Evolutionary conservation across 495 filamentous ascomycete genomes (phyloP), one percentile per base, ranked within the genome.

Genomic region (Hypoxylon subgilvum): DNA sequence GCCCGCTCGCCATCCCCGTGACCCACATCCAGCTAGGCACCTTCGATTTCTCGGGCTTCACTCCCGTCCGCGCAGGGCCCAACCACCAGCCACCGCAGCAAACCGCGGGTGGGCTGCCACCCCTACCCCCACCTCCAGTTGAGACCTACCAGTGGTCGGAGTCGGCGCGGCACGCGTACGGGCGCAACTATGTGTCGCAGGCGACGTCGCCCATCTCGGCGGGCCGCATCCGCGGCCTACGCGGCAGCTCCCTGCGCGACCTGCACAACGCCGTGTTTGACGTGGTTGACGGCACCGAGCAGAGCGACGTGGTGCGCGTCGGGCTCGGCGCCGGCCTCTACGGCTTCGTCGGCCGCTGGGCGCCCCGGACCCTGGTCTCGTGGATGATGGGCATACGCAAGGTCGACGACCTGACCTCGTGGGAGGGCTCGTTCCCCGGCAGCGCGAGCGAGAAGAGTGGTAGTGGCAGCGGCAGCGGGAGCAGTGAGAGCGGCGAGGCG

Each of bases 251-350:
- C 3, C 74, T 92, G 25, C 77, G 89, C 17, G 86, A 88, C 47
- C 75, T 98, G 51, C 89, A 97, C 65, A 82, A 89, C 57, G 86
- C 89, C 6, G 85, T 98, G 14, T 91, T 96, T 68, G 95, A 97
- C 71, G 88, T 92, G 18, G 86, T 91, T 57, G 74, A 77, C 41
- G 76, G 76, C 6, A 75, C 68, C 1, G 69, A 71, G 45, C 74
- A 74, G 46, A 72, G 72, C 42, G 69, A 77, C 6, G 80, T 87
- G 1, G 79, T 89, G 53, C 84, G 89, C 30, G 88, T 95, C 12
- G 94, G 94, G 6, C 79, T 89, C 40, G 95, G 94, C 4, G 90
- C 89, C 9, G 69, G 84, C 39, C 77, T 88, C 0, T 97, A 98
- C 72, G 87, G 87, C n/a, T 74, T 96, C 27, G 86, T 97, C 1